phyloP scores from a whole-genome alignment of 2,329 filamentous ascomycete genomes.

The Chlorencoelia australis region DNA sequence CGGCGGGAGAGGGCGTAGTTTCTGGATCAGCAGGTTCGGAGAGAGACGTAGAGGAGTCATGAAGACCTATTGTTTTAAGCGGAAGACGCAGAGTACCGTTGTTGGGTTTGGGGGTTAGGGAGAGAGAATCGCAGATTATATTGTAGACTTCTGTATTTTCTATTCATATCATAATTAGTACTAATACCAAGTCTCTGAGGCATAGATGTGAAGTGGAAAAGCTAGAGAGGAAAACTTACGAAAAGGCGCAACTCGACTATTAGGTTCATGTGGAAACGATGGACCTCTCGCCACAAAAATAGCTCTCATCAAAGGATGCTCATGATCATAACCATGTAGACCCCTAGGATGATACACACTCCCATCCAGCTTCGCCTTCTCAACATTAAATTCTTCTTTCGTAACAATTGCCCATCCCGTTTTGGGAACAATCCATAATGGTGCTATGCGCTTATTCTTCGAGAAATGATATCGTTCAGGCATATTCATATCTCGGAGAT shows the following conservation, averaged over 20 bases:
- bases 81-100: conserved; percentile 79
- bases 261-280: conserved; percentile 77
- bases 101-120: conserved; percentile 63
- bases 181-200: neutral
- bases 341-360: conserved; percentile 69
- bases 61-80: conserved; percentile 35
- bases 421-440: conserved; percentile 87
- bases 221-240: conserved; percentile 63
- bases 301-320: conserved; percentile 89
- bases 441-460: conserved; percentile 80
- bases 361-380: conserved; percentile 52
- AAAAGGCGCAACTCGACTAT: conserved; percentile 70
- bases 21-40: conserved; percentile 45
- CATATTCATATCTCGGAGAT: conserved; percentile 80
- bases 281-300: conserved; percentile 90
- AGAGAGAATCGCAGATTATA: conserved; percentile 80
- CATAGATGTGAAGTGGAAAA: neutral
- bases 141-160: conserved; percentile 96
- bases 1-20: conserved; percentile 1
- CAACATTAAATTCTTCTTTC: conserved; percentile 67
- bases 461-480: conserved; percentile 87
- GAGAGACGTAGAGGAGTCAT: conserved; percentile 40
- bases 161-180: conserved; percentile 33
- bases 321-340: conserved; percentile 89
- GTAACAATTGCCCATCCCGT: conserved; percentile 87